Base-by-base conservation (phyloP, 352 stramenopile species). In the Globisporangium uncinulatum region DNA sequence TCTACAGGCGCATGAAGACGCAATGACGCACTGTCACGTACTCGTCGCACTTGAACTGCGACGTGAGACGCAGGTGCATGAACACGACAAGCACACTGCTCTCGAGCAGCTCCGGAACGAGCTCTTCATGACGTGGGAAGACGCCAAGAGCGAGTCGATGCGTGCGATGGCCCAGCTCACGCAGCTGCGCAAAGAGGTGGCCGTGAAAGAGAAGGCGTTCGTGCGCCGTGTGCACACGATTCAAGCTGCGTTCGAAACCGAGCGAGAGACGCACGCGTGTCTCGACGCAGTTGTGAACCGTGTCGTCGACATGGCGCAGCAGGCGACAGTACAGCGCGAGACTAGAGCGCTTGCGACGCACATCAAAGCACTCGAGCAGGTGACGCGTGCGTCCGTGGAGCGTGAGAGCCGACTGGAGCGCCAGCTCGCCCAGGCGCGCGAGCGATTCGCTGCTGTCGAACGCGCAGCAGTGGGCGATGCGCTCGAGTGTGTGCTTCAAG, bases 1-100 rank as follows among this genome's bases (percentile, higher is more conserved):
- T 3, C 45, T 88, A 19, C 58, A 77, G 36, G 47, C 54, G 15
- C 74, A 85, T 41, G 79, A 91, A 52, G 81, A 91, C 13, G 62
- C 72, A 8, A 67, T 80, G 43, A 55, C 57, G 39, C 47, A 31
- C 20, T 58, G 73, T 29, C 63, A 71, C 1, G 15, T 15, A 7
- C 48, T 62, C 0, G 57, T 76, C 3, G 13, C 55, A 15, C 32
- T 17, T 9, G 65, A 84, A 42, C 56, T 86, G 6, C 1, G 14
- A 24, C 39, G 49, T 9, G 34, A 15, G 52, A 15, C 24, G 43
- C 14, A 54, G 13, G 2, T 10, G 1, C 46, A 66, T 24, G 36
- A 55, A 2, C 5, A 41, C 0, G 49, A 47, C 0, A 14, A 52
- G 9, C 29, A 36, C 24, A 6, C 14, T 0, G 24, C 56, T 2